These are phyloP conservation scores for Isabelozyma rhagii DNA, from an alignment of 805 yeast genomes.

Conservation along the genomic window DNA sequence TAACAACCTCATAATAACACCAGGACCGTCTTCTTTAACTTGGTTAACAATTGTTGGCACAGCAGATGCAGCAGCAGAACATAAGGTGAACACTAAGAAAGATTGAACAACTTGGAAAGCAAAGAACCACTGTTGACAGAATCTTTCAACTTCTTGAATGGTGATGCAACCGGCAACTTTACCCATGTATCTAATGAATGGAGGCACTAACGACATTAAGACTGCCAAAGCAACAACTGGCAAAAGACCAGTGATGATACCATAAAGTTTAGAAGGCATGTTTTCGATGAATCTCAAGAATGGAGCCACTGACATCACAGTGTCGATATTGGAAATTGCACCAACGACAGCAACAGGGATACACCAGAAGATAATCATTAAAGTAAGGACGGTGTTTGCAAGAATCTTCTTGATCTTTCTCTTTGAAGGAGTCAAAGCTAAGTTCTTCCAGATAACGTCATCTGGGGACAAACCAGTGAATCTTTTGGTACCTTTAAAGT, in stretches of 20 bases:
- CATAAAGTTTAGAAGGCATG: slow-evolving; percentile 52
- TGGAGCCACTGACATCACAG: slow-evolving; percentile 49
- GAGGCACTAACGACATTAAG: slow-evolving; percentile 66
- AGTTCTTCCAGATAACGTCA: slow-evolving; percentile 81
- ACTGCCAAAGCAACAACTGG: slow-evolving; percentile 66
- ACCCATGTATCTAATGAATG: slow-evolving; percentile 66
- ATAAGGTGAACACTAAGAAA: slow-evolving; percentile 76
- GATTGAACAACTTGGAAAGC: slow-evolving; percentile 91
- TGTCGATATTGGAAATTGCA: slow-evolving; percentile 63
- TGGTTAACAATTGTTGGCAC: slow-evolving; percentile 63
- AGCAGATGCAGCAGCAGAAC: slow-evolving; percentile 82
- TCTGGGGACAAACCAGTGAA: slow-evolving; percentile 70
- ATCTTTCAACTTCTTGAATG: slow-evolving; percentile 66
- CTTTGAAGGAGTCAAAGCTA: slow-evolving; percentile 53
- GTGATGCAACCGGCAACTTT: slow-evolving; percentile 70
- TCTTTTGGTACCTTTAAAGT: slow-evolving; percentile 46
- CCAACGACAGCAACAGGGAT: slow-evolving; percentile 80
- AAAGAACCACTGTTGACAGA: slow-evolving; percentile 85
- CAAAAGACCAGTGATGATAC: slow-evolving; percentile 63
- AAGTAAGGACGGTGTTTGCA: slow-evolving; percentile 62
- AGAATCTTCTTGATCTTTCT: slow-evolving; percentile 55
- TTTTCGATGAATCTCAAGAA: slow-evolving; percentile 56
- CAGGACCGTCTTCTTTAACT: slow-evolving; percentile 36
- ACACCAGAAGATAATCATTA: slow-evolving; percentile 66
- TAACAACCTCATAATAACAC: slow-evolving; percentile 67